Base-by-base conservation (phyloP, 768 basidiomycete species). In the Galerina marginata region DNA sequence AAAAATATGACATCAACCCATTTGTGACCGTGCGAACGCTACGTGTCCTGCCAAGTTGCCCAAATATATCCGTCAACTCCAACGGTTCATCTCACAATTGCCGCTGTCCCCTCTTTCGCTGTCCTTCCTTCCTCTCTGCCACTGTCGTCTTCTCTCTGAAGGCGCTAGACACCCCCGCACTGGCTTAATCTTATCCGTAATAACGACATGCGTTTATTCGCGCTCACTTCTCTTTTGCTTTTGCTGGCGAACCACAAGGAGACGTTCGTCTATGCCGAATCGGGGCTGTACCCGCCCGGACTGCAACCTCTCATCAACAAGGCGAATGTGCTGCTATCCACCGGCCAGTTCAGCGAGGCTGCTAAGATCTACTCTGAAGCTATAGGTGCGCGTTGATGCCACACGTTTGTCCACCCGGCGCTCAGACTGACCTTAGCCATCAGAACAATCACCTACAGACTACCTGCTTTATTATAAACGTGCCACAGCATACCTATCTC, bases 391-490 rank as follows among this genome's bases (percentile, higher is more conserved):
- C 62, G 23, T 36, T 33, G 12, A 12, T 25, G 14, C 9, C 37
- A 25, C 20, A 49, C 14, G n/a, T 44, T 33, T 20, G 29, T 33
- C 29, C 2, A 33, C 29, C 29, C 29, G 29, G 29, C 29, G 29
- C 39, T 9, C 23, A 23, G 26, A 26, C 44, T 62, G 12, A 62
- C 51, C 26, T 15, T 7, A 25, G 2, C 16, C 25, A 38, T 6
- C 67, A 90, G 93, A 93, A 15, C 88, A 91, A 68, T 90, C 92
- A 1, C 94, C 93, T 0, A 68, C 82, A n/a, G 93, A 95, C 67
- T 95, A 95, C 69, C 78, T 93, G 0, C 84, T 95, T 26, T 93
- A 93, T 72, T 96, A 95, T 77, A 95, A 95, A 70, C 89, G 95
- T 25, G 95, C 93, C 0, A 98, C 95, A 0, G 93, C 94, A 1